phyloP scores from a whole-genome alignment of 768 basidiomycete species.

The Kwoniella mangroviensis region DNA sequence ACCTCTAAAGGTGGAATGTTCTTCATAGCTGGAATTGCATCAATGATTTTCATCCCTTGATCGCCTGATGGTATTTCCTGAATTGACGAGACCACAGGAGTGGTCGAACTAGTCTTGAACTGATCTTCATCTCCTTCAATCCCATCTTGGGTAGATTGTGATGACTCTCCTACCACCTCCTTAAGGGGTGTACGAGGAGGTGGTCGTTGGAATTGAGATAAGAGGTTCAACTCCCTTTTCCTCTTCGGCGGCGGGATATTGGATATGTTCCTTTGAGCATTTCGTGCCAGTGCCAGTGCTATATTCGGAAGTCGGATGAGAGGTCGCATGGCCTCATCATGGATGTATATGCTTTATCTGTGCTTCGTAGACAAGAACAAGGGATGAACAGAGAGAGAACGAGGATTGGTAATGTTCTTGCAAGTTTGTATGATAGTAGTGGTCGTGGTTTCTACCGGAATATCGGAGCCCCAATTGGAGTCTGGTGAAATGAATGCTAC shows the following conservation, averaged over 20 bases:
- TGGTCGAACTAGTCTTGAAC: constrained; percentile 43
- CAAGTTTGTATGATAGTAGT: neutral
- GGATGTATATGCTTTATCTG: neutral
- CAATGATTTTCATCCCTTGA: constrained; percentile 11
- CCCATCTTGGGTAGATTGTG: neutral
- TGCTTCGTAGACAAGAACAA: neutral
- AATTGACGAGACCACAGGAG: constrained; percentile 39
- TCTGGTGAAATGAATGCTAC: neutral
- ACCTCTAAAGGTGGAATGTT: constrained; percentile 5
- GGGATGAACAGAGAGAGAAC: neutral
- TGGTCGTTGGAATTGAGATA: neutral
- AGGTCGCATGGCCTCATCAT: constrained; percentile 17
- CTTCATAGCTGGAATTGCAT: constrained; percentile 42
- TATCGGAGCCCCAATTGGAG: neutral
- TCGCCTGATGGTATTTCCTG: constrained; percentile 43
- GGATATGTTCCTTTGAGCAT: neutral
- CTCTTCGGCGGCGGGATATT: neutral
- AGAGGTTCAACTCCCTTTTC: constrained; percentile 1
- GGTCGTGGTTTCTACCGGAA: neutral
- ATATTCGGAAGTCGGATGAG: neutral
- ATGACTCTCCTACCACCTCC: neutral
- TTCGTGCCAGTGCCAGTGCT: neutral
- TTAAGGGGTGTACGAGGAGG: neutral
- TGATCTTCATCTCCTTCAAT: neutral
- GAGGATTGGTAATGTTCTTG: neutral